Conservation (phyloP, 495 filamentous ascomycete genomes). For the Aspergillus coremiiformis region DNA sequence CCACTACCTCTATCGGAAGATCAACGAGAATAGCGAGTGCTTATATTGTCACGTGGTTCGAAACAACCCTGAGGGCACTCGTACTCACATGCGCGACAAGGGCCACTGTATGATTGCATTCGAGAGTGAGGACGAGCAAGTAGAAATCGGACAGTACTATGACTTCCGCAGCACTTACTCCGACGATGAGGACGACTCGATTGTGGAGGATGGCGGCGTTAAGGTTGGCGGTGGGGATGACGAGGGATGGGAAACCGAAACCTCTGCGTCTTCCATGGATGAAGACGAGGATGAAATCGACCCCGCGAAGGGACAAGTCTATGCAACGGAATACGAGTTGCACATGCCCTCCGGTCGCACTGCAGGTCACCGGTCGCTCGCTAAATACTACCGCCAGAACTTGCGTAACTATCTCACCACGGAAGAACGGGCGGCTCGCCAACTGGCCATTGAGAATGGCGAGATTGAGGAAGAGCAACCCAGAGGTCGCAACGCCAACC, state of each 20-base stretch:
- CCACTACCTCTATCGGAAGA: constrained; percentile 64
- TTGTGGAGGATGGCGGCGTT: constrained; percentile 31
- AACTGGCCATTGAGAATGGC: constrained; percentile 42
- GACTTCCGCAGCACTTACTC: constrained; percentile 95
- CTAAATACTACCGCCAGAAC: constrained; percentile 87
- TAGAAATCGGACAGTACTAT: constrained; percentile 96
- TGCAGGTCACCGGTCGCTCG: constrained; percentile 84
- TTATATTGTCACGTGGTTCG: constrained; percentile 76
- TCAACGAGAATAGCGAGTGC: constrained; percentile 70
- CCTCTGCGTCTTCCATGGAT: constrained; percentile 72
- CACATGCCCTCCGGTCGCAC: constrained; percentile 85
- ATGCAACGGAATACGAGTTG: constrained; percentile 85
- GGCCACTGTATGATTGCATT: constrained; percentile 96
- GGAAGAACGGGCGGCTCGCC: constrained; percentile 48
- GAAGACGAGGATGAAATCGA: constrained; percentile 29
- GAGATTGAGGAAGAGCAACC: constrained; percentile 39
- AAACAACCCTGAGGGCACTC: constrained; percentile 63
- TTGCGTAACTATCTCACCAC: constrained; percentile 70
- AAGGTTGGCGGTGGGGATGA: constrained; percentile 41
- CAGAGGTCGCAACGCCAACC: constrained; percentile 41
- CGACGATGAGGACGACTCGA: constrained; percentile 52
- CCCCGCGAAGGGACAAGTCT: constrained; percentile 37
- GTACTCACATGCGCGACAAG: constrained; percentile 95
- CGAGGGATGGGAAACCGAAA: constrained; percentile 90
- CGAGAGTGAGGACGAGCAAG: constrained; percentile 77